These are phyloP conservation scores for Aureobasidium musti DNA, from an alignment of 2,329 filamentous ascomycete species.

Conservation along the genomic window DNA sequence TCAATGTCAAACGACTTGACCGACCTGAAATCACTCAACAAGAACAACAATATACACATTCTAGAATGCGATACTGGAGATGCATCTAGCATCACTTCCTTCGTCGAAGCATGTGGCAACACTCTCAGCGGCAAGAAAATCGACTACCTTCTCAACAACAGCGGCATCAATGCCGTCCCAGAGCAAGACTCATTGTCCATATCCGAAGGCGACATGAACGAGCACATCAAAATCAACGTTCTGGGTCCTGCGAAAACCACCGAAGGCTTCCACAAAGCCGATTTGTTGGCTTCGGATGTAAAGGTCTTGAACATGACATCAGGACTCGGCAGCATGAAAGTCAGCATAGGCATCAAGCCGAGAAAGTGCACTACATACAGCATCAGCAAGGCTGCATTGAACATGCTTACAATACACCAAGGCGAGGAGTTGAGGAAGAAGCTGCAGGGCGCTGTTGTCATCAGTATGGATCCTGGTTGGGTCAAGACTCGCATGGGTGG, in stretches of 20 bases:
- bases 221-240: conserved; percentile 52
- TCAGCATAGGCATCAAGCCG: conserved; percentile 37
- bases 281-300: conserved; percentile 39
- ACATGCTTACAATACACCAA: conserved; percentile 50
- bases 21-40: conserved; percentile 38
- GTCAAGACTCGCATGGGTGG: conserved; percentile 50
- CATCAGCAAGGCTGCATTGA: conserved; percentile 50
- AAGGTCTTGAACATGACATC: conserved; percentile 43
- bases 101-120: conserved; percentile 41
- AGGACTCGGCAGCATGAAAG: conserved; percentile 41
- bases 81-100: conserved; percentile 41
- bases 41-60: conserved; percentile 42
- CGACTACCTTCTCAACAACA: conserved; percentile 48
- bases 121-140: conserved; percentile 44
- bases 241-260: conserved; percentile 52
- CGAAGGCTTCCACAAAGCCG: conserved; percentile 40
- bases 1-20: conserved; percentile 38
- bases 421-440: conserved; percentile 44
- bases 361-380: conserved; percentile 46
- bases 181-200: conserved; percentile 46
- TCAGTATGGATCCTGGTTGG: conserved; percentile 50
- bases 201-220: conserved; percentile 41
- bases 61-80: conserved; percentile 48
- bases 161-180: conserved; percentile 46
- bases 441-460: conserved; percentile 39